phyloP scores from a whole-genome alignment of 495 filamentous ascomycete species.

The Penicillium paradoxum region DNA sequence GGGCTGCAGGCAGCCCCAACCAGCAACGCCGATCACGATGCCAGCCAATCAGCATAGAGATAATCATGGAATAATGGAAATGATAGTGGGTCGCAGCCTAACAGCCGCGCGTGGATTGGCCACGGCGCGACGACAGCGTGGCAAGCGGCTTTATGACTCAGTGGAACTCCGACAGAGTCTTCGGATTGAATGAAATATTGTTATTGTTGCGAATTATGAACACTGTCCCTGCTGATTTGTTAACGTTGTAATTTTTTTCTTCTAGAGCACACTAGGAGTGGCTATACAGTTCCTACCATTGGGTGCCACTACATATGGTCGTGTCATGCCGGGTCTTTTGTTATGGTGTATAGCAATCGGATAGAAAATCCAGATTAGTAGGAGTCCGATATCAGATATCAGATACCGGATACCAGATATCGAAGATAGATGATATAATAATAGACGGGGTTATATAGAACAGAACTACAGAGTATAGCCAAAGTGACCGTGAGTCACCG shows the following conservation, averaged over 20 bases:
- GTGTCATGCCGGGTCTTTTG: neutral
- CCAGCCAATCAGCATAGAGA: constrained; percentile 12
- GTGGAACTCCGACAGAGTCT: neutral
- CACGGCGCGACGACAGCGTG: constrained; percentile 17
- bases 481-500: constrained; percentile 8
- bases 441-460: neutral
- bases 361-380: neutral
- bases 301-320: neutral
- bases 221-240: neutral
- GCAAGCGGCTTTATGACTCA: constrained; percentile 17
- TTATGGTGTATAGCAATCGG: neutral
- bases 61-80: neutral
- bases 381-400: neutral
- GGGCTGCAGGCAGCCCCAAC: constrained; percentile 9
- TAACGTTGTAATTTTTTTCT: neutral
- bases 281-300: neutral
- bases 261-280: neutral
- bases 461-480: neutral
- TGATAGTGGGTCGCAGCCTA: neutral
- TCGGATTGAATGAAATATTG: neutral
- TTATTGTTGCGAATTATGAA: neutral
- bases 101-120: constrained; percentile 12
- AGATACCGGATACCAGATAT: neutral
- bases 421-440: neutral
- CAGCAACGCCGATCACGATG: constrained; percentile 10